Evolutionary conservation across 768 basidiomycete genomes (phyloP).

Genomic region (Lentinula edodes): DNA sequence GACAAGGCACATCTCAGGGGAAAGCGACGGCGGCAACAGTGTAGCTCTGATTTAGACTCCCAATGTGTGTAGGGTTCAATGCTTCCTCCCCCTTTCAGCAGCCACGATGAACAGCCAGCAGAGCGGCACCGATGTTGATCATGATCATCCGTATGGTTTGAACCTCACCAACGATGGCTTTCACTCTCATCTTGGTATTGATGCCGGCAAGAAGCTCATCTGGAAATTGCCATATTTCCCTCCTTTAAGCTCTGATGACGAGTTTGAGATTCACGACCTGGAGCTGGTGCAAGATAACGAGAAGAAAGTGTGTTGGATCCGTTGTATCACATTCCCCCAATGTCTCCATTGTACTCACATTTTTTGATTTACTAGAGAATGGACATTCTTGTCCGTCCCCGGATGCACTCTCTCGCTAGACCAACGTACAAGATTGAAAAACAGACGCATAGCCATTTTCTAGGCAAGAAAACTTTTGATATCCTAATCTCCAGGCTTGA

Average conservation of each 20-base stretch:
- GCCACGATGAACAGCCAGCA: neutral
- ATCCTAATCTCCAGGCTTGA: slow-evolving; percentile 13
- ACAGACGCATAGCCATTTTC: slow-evolving; percentile 13
- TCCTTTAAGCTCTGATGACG: slow-evolving; percentile 12
- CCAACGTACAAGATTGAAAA: slow-evolving; percentile 18
- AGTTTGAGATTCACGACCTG: slow-evolving; percentile 17
- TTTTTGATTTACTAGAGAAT: slow-evolving; percentile 4
- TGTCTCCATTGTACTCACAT: neutral
- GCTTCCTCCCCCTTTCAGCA: neutral
- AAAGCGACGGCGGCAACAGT: neutral
- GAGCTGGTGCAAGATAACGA: slow-evolving; percentile 11
- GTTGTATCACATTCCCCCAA: neutral
- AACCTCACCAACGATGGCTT: neutral
- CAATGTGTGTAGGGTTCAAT: neutral
- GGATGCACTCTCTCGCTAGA: slow-evolving; percentile 10
- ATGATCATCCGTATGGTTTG: neutral
- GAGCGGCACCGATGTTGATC: neutral
- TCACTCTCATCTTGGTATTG: no score
- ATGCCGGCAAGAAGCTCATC: neutral
- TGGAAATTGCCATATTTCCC: slow-evolving; percentile 7
- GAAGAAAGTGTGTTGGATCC: slow-evolving; percentile 9
- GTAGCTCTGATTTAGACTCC: neutral
- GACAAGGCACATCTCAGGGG: no score
- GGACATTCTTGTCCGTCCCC: slow-evolving; percentile 11
- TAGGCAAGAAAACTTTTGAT: slow-evolving; percentile 17